Base-by-base conservation (phyloP, 805 yeast species). In the Saccharomycopsis vini region DNA sequence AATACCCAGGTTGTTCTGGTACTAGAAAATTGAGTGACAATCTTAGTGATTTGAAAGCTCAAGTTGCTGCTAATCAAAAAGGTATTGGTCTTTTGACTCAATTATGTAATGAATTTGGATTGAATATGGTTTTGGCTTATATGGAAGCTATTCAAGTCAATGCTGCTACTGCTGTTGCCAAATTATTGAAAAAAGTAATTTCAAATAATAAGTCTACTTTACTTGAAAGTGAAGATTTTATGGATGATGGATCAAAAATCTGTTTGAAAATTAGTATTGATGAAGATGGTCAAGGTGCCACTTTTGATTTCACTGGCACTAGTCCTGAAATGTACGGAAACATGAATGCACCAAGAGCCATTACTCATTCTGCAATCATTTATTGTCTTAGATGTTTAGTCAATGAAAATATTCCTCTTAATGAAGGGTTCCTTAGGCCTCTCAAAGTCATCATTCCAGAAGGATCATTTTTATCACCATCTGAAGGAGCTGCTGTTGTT, bases 311-410 rank as follows among this genome's bases (percentile, higher is more conserved):
- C 56, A 67, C 74, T 1, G 95, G 92, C 13, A 82, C 95, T 0
- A 83, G 94, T 3, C 77, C 79, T n/a, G 94, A 90, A 59, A 74
- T 84, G 39, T 82, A 84, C 58, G 95, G 94, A 22, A 90, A 90
- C 59, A 70, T 86, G 62, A 90, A 92, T 61, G 96, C 97, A 0
- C 97, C 98, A 0, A 76, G 71, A 51, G 94, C 97, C 0, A 86
- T 92, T 50, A 81, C 95, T 2, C 77, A 77, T 56, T 83, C 95
- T 22, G 96, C 97, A 1, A 79, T 90, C 45, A 71, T 90, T 35
- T 90, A 90, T 61, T 88, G 90, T 48, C 63, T 90, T 55, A 67
- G 98, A 49, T 81, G 94, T 45, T 67, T 90, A 56, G 89, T 90
- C 29, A 78, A 82, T 49, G 86, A 80, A 50, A 88, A 84, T 50